Evolutionary conservation across 805 yeast genomes (phyloP), one percentile per base, ranked within the genome.

Genomic region (Candida patagonica): DNA sequence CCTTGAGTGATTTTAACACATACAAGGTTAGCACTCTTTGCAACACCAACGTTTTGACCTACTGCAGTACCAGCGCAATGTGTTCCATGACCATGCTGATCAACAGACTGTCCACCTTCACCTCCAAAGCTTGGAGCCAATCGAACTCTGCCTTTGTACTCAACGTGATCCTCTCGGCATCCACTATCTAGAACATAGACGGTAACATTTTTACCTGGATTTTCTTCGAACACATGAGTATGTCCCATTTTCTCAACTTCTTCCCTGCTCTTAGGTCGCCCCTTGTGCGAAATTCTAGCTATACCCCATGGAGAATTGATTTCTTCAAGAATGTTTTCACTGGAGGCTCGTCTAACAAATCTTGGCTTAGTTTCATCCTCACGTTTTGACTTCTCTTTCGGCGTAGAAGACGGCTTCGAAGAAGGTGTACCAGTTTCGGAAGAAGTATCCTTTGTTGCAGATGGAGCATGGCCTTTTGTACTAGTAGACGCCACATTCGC

Each of bases 51-150:
- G 80, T 92, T 44, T 80, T 83, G 61, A 89, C 95, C 66, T 37
- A 80, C 95, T 53, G 88, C 84, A 26, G 94, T 86, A 63, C 95
- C 96, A n/a, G 96, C 95, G 66, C 94, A 85, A 57, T 87, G 96
- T 34, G 95, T 85, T 55, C 96, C 96, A 63, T 87, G 96, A 38
- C 96, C 96, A 54, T 84, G 82, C 39, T 86, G 92, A 59, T 88
- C 95, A 50, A 79, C 86, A 40, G 70, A 71, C 51, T 77, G 85
- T 5, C 19, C 31, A n/a, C n/a, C n/a, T 53, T 78, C 80, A 38
- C 61, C 52, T 50, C 94, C 94, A 49, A 84, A 69, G 42, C 94
- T 84, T 37, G 78, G 71, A 51, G 95, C 95, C 94, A 94, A 84
- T 29, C 59, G 58, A 33, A 95, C 94, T 65, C 96, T 76, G 35